Evolutionary conservation across 2,329 filamentous ascomycete genomes (phyloP), one percentile per base, ranked within the genome.

Genomic region (Claviceps humidiphila): DNA sequence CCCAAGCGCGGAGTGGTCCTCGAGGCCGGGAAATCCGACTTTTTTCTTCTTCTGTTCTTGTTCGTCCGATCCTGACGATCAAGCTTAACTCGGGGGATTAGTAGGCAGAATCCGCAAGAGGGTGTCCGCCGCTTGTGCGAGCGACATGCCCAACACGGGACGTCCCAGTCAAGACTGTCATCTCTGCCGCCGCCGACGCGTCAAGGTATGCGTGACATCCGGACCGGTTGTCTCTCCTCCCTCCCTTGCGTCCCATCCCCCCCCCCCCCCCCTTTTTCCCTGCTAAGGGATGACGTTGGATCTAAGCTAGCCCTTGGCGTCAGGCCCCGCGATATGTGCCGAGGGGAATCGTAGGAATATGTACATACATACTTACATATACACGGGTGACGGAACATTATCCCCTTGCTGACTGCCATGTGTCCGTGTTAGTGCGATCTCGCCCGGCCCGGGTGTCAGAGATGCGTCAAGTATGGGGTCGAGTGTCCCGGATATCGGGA

Each of bases 151-250:
- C 37, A 71, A 71, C 58, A 70, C 63, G 24, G 69, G 69, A 37
- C 65, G 62, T 54, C 69, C 68, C 20, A 71, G 69, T 55, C 62
- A 62, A 47, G 68, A 71, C 58, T 71, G 69, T 52, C 67, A 71
- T 49, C 62, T 71, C 41, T 71, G 69, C 55, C 67, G 69, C 38
- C 57, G 60, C 42, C 60, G 69, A 47, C 66, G 69, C 41, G 69
- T 71, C 56, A 71, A 71, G 66, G 69, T 71, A 37, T 54, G 66
- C 60, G 14, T 14, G 20, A 4, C 24, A 8, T 37, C 5, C 24
- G 17, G 17, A 20, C 17, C 17, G 22, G 20, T 20, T 20, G 11
- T 42, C n/a, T 42, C n/a, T 20, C n/a, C 6, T 42, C 30, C 17
- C 17, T 20, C 17, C 17, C 17, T 20, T 20, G 17, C 1, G 17